Evolutionary conservation across 192 early-diverging fungal genomes (phyloP), one percentile per base, ranked within the genome.

Genomic region (Piromyces sp.): DNA sequence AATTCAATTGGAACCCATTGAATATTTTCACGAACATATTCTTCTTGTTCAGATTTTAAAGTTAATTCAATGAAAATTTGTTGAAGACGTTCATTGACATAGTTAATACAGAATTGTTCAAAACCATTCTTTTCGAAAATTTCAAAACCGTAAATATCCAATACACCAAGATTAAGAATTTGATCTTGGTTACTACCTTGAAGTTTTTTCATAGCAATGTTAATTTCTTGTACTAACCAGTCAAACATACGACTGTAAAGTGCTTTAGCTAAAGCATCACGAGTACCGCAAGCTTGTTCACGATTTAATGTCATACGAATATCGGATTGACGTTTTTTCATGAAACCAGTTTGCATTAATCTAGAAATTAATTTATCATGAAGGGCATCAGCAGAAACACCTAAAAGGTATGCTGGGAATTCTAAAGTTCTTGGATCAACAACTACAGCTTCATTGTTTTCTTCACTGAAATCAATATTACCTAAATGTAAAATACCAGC

Each of bases 81-180:
- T 26, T 82, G 82, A 51, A n/a, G 28, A 33, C 36, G 30, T 29
- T 28, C 30, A 80, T 82, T 82, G 6, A 82, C 51, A 68, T 82
- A 82, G 29, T 82, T 40, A 31, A 99, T 99, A 86, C 96, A 98
- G 82, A 99, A 91, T 88, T 99, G 98, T 88, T 99, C 97, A 84
- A 98, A 98, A 80, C 94, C 95, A 89, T 98, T 98, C 79, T 95
- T 92, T 78, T 97, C 89, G 85, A 95, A 96, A 83, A 95, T 94
- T 85, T 99, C 97, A 82, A 99, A 99, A 30, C 98, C 98, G 83
- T 98, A 99, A 85, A 99, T 99, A 88, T 99, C 97, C 82, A 99
- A 86, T 68, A 99, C 97, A 82, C 97, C 97, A 68, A 98, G 90
- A 29, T 85, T 87, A 9, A 91, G 83, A 17, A 84, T 83, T 31